Percentiles rank a stretch among this genome's conserved stretches.
Evolutionary conservation across 768 basidiomycete genomes (phyloP).

Genomic region (Panaeolus cyanescens): DNA sequence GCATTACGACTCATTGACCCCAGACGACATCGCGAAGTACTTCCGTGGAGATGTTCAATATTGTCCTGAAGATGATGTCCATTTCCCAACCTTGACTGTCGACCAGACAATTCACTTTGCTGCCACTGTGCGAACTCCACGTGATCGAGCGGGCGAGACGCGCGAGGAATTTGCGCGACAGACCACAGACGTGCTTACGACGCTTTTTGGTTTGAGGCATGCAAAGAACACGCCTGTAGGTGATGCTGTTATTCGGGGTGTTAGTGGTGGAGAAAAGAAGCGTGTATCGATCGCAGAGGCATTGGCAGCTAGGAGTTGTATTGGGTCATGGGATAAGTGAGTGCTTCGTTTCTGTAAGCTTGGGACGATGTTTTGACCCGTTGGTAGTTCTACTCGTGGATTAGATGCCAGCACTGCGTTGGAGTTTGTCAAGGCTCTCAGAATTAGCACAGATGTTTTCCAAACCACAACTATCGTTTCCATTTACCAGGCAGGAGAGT

Average conservation of each 20-base stretch:
- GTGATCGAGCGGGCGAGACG: constrained; percentile 42
- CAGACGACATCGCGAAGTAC: constrained; percentile 59
- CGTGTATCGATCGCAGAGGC: constrained; percentile 70
- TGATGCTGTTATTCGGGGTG: constrained; percentile 72
- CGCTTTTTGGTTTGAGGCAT: constrained; percentile 77
- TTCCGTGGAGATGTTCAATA: constrained; percentile 83
- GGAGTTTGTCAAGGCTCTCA: constrained; percentile 69
- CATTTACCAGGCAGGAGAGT: constrained; percentile 83
- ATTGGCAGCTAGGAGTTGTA: constrained; percentile 54
- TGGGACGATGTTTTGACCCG: background rate
- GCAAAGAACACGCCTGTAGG: constrained; percentile 76
- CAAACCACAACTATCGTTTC: constrained; percentile 70
- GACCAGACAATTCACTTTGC: constrained; percentile 75
- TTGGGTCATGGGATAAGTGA: constrained; percentile 72
- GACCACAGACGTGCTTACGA: constrained; percentile 57
- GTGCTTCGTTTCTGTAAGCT: constrained; percentile 9
- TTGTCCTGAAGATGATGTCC: constrained; percentile 83
- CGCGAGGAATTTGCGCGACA: constrained; percentile 45
- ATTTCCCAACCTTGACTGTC: constrained; percentile 84
- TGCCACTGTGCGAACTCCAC: constrained; percentile 68
- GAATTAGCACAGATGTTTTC: constrained; percentile 60
- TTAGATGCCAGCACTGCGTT: constrained; percentile 72
- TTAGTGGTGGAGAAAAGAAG: constrained; percentile 79
- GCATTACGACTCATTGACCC: constrained; percentile 73
- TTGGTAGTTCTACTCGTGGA: constrained; percentile 58